Conservation (phyloP, 768 basidiomycete genomes). For the Lyophyllum shimeji region DNA sequence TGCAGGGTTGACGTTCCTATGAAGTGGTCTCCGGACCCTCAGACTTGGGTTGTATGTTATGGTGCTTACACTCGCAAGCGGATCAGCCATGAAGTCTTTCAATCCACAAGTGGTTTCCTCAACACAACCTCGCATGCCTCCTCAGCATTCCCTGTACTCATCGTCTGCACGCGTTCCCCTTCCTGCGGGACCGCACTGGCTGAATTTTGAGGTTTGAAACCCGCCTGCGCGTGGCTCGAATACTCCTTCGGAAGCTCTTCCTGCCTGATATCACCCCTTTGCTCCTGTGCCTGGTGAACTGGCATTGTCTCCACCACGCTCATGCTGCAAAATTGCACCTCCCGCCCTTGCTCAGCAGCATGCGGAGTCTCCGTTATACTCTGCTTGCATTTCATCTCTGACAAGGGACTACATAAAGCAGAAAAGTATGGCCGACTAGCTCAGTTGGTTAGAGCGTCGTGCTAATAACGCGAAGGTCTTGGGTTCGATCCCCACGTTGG, state of each 20-base stretch:
- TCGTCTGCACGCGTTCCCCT: not conserved
- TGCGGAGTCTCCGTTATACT: not conserved
- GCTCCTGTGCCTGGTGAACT: not conserved
- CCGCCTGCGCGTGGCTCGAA: not conserved
- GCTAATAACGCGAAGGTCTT: constrained; percentile 86
- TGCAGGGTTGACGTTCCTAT: too few relatives aligned
- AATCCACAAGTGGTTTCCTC: too few relatives aligned
- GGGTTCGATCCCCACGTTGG: constrained; percentile 82
- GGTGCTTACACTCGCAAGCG: too few relatives aligned
- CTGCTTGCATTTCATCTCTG: not conserved
- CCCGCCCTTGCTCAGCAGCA: not conserved
- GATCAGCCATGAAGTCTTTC: too few relatives aligned
- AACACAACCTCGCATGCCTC: not conserved
- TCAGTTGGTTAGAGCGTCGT: constrained; percentile 95
- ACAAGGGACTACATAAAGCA: not conserved
- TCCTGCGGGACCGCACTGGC: not conserved
- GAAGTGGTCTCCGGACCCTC: too few relatives aligned
- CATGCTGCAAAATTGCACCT: not conserved
- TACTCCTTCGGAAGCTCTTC: not conserved
- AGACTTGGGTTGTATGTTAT: too few relatives aligned
- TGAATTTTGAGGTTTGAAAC: not conserved
- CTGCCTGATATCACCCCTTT: not conserved
- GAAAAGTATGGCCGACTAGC: constrained; percentile 67
- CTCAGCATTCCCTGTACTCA: not conserved
- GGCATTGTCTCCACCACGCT: not conserved